Evolutionary conservation across 2,329 filamentous ascomycete genomes (phyloP).

Genomic region (Colletotrichum sp.): DNA sequence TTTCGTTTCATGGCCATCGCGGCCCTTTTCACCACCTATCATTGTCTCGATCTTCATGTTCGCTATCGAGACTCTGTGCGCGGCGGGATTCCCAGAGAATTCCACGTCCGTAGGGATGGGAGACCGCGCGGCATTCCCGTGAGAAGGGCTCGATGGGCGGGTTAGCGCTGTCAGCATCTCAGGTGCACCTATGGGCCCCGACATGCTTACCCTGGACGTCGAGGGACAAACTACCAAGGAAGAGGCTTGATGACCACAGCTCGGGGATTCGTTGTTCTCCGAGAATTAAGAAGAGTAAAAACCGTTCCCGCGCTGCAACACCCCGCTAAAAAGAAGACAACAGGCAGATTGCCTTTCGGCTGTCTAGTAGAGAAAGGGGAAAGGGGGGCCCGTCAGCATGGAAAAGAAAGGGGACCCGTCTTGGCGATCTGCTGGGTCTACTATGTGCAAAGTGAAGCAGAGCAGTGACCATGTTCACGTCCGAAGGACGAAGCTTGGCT

Average conservation of each 20-base stretch:
- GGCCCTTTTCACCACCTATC: constrained; percentile 1
- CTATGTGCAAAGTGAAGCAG: not conserved
- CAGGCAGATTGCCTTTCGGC: not conserved
- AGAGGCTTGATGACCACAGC: not conserved
- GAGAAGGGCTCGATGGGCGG: not conserved
- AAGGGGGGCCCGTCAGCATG: not conserved
- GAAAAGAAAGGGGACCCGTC: not conserved
- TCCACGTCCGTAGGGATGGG: not conserved
- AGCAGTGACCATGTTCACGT: not conserved
- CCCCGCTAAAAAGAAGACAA: not conserved
- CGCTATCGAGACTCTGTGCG: constrained; percentile 12
- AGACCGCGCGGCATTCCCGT: not conserved
- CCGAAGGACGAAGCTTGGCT: not conserved
- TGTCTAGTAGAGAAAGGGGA: not conserved
- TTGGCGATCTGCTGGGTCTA: not conserved
- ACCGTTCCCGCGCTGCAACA: not conserved
- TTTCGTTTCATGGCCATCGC: constrained; percentile 1
- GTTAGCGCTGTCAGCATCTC: not conserved
- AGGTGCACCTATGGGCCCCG: not conserved
- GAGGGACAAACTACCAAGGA: not conserved
- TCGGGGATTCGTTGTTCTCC: not conserved
- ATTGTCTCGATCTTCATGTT: constrained; percentile 11
- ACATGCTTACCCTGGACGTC: not conserved
- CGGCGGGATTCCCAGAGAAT: no score
- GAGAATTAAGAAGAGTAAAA: not conserved